Evolutionary conservation across 768 basidiomycete species (phyloP), one percentile per base, ranked within the genome.

Genomic region (Coprinellus aureogranulatus): DNA sequence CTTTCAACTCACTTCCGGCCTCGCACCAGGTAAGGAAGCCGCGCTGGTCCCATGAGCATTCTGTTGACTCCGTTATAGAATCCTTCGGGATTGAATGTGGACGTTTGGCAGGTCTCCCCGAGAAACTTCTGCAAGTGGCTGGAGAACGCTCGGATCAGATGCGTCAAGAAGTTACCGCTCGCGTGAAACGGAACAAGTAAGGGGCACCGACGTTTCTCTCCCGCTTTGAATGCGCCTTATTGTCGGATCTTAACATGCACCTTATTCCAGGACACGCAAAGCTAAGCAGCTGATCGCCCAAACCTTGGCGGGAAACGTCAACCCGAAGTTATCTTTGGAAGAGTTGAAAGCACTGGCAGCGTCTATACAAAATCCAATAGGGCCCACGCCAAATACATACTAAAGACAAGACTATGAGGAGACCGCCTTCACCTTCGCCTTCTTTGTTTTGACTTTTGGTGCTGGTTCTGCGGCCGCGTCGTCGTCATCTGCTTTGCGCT

Each of bases 11-110:
- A 80, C 81, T 0, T 71, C 75, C 6, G 94, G 94, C 11, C 75
- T 93, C 34, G 88, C 92, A 3, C 75, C 80, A 61, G 84, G 85
- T 72, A 55, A 57, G 65, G 22, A 31, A 59, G 22, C 26, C 50
- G 30, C 41, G 20, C 5, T 47, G 20, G 27, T 54, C n/a, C 28
- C 30, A 56, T 39, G 48, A n/a, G 34, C 39, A 28, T 22, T 53
- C 20, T 23, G 42, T 37, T 42, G 20, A 57, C 27, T 27, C 47
- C 23, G 10, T 40, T 34, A 11, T 54, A 77, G 88, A 88, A 65
- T 94, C 92, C 0, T 98, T 94, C 67, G 94, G 94, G 11, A 86
- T 97, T 9, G 94, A 96, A 76, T 96, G 94, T 68, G 94, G 87
- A 8, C 82, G 92, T 44, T 80, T 98, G 25, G 96, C 96, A 0